These are phyloP conservation scores for Aquilaria yunnanensis DNA, from an alignment of 345 rosid genomes.

Conservation along the genomic window DNA sequence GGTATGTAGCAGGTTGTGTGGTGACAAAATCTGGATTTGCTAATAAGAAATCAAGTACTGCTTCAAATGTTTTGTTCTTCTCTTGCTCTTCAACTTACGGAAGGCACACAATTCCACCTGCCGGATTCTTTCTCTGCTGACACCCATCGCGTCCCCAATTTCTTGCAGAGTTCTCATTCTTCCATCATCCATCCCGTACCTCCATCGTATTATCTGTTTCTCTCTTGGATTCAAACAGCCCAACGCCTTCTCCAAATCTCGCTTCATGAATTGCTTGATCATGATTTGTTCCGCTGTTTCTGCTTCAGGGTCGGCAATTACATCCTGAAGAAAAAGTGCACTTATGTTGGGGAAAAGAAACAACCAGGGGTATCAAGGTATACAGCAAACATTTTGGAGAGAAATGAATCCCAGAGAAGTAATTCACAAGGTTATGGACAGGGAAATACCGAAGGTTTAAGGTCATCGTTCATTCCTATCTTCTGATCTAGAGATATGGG, in stretches of 20 bases:
- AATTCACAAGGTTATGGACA: neutral
- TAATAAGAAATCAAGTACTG: slow-evolving; percentile 46
- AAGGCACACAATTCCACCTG: slow-evolving; percentile 82
- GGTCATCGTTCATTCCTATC: slow-evolving; percentile 62
- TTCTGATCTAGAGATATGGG: slow-evolving; percentile 91
- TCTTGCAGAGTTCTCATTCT: slow-evolving; percentile 91
- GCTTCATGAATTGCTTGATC: slow-evolving; percentile 71
- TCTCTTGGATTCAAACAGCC: slow-evolving; percentile 67
- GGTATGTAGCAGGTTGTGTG: slow-evolving; percentile 1
- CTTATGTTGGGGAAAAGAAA: too few relatives aligned
- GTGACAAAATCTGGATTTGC: slow-evolving; percentile 2
- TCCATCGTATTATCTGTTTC: slow-evolving; percentile 73
- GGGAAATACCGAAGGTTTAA: slow-evolving; percentile 70
- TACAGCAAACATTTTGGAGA: too few relatives aligned
- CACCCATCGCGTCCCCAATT: slow-evolving; percentile 78
- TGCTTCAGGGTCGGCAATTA: slow-evolving; percentile 71
- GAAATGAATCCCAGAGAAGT: too few relatives aligned
- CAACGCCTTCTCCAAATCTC: slow-evolving; percentile 75
- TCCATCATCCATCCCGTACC: slow-evolving; percentile 89
- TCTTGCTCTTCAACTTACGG: slow-evolving; percentile 80
- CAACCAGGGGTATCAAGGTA: too few relatives aligned
- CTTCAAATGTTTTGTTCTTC: slow-evolving; percentile 63
- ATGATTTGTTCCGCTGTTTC: slow-evolving; percentile 66
- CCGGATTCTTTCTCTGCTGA: slow-evolving; percentile 89
- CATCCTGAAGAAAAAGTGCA: slow-evolving; percentile 46